Evolutionary conservation across 176 grass and related monocot genomes (phyloP).

Genomic region (Sorghum bicolor): DNA sequence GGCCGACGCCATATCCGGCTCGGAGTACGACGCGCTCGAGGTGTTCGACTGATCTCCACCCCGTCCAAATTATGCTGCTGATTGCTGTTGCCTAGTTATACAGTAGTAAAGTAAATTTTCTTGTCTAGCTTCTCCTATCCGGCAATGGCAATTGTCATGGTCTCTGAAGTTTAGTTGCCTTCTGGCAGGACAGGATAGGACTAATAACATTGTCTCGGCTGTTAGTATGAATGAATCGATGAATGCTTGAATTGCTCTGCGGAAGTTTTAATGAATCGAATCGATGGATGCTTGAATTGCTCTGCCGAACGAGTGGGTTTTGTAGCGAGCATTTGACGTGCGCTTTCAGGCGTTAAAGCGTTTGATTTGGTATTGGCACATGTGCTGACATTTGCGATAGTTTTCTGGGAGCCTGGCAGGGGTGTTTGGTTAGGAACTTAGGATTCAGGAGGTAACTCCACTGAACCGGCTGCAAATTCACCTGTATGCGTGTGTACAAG

Average conservation of each 20-base stretch:
- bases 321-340: not conserved
- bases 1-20: conserved; percentile 2
- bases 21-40: conserved; percentile 9
- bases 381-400: not conserved
- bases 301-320: not conserved
- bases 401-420: too few relatives aligned
- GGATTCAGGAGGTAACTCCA: not conserved
- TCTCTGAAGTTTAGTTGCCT: not conserved
- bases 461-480: not conserved
- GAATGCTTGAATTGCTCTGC: not conserved
- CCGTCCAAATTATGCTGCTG: not conserved
- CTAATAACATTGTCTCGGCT: not conserved
- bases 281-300: not conserved
- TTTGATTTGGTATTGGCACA: not conserved
- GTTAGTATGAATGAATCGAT: not conserved
- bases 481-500: too few relatives aligned
- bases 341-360: not conserved
- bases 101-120: not conserved
- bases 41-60: not conserved
- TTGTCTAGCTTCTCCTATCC: not conserved
- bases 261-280: not conserved
- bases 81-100: not conserved
- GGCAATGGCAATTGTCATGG: not conserved
- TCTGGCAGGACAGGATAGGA: not conserved
- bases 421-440: not conserved